These are phyloP conservation scores for Mucor lusitanicus DNA, from an alignment of 371 early-diverging fungal genomes.

Conservation along the genomic window DNA sequence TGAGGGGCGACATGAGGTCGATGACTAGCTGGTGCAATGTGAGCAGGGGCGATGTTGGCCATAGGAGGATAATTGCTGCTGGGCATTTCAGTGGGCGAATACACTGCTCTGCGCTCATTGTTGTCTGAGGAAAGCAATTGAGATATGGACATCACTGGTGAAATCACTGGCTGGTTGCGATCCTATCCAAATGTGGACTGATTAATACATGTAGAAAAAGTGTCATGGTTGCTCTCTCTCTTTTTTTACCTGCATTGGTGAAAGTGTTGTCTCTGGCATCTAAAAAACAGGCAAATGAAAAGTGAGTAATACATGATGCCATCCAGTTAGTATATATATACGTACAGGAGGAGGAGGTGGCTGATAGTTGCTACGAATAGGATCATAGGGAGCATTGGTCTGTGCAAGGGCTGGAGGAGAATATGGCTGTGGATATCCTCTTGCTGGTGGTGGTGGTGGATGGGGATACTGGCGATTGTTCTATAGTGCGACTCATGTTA, in stretches of 20 bases:
- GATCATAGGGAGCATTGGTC: constrained; percentile 16
- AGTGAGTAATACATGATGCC: not conserved
- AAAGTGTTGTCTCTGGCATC: constrained; percentile 14
- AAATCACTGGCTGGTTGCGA: constrained; percentile 16
- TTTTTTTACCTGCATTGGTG: constrained; percentile 11
- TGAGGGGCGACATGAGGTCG: not conserved
- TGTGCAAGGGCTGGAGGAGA: not conserved
- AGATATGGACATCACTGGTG: constrained; percentile 52
- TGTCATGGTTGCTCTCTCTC: not conserved
- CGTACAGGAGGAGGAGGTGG: not conserved
- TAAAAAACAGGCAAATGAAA: not conserved
- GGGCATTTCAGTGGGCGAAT: constrained; percentile 6
- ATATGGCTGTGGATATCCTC: constrained; percentile 5
- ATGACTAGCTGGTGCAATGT: not conserved
- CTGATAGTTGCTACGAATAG: constrained; percentile 17
- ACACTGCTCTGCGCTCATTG: constrained; percentile 8
- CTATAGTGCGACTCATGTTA: not conserved
- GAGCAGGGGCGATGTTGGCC: not conserved
- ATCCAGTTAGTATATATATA: not conserved
- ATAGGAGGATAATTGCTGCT: not conserved
- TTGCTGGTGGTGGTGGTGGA: not conserved
- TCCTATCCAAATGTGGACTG: not conserved
- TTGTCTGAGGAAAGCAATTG: constrained; percentile 42
- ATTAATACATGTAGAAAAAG: not conserved
- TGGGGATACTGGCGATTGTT: not conserved